Percentiles rank a stretch among this genome's conserved stretches.
phyloP scores from a whole-genome alignment of 2,329 filamentous ascomycete species.

The Ophiosphaerella korrae region DNA sequence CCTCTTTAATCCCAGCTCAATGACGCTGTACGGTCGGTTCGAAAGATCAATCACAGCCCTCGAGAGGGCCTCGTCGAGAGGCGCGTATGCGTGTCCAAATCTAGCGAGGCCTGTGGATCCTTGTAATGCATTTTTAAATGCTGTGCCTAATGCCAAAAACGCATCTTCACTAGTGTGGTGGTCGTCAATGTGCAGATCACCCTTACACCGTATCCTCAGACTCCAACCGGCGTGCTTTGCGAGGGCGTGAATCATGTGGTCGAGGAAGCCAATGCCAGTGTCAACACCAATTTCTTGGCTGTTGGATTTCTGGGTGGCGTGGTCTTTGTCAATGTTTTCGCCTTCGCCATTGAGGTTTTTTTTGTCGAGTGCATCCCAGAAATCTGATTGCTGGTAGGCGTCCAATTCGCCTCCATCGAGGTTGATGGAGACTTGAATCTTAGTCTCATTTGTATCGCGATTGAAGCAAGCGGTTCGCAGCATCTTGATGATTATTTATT shows the following conservation, averaged over 20 bases:
- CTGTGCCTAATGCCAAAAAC: slow-evolving; percentile 85
- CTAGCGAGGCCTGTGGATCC: slow-evolving; percentile 80
- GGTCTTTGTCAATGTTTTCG: slow-evolving; percentile 57
- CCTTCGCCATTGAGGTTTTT: slow-evolving; percentile 36
- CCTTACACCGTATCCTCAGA: slow-evolving; percentile 78
- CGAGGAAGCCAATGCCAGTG: slow-evolving; percentile 95
- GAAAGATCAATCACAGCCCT: slow-evolving; percentile 94
- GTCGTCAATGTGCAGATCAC: slow-evolving; percentile 96
- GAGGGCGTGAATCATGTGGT: slow-evolving; percentile 97
- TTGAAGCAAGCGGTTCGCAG: slow-evolving; percentile 76
- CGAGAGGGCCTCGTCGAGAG: slow-evolving; percentile 92
- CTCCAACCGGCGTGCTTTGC: slow-evolving; percentile 97
- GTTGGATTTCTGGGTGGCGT: slow-evolving; percentile 83
- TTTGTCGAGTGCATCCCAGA: slow-evolving; percentile 55
- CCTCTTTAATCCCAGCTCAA: slow-evolving; percentile 81
- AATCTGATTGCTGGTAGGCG: slow-evolving; percentile 53
- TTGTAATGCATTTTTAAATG: slow-evolving; percentile 81
- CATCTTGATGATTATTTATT: slow-evolving; percentile 25
- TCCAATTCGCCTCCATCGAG: slow-evolving; percentile 79
- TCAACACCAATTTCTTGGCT: slow-evolving; percentile 85
- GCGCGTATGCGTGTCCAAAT: slow-evolving; percentile 90
- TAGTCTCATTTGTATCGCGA: slow-evolving; percentile 97
- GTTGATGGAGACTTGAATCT: slow-evolving; percentile 90
- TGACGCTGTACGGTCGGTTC: slow-evolving; percentile 84
- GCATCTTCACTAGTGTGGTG: slow-evolving; percentile 98